Conservation (phyloP, 352 stramenopile genomes). For the Globisporangium cylindrosporum region DNA sequence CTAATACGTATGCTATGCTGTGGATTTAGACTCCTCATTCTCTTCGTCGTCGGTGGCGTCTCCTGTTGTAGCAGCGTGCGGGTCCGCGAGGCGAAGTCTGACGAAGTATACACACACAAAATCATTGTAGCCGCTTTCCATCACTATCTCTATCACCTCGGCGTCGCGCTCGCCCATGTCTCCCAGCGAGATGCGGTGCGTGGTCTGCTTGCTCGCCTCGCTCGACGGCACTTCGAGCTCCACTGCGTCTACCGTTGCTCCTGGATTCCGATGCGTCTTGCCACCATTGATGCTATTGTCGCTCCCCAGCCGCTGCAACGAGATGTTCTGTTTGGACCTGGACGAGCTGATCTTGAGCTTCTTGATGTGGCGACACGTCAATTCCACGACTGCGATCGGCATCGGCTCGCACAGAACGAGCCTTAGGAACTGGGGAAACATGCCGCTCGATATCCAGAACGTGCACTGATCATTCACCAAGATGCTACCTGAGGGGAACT, state of each 20-base stretch:
- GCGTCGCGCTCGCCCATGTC: slow-evolving; percentile 8
- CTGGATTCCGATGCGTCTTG: not conserved
- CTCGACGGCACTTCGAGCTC: slow-evolving; percentile 33
- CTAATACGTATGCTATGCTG: slow-evolving; percentile 8
- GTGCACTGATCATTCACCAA: slow-evolving; percentile 46
- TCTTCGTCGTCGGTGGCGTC: slow-evolving; percentile 8
- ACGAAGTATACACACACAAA: slow-evolving; percentile 74
- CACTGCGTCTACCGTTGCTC: not conserved
- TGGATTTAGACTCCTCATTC: slow-evolving; percentile 1
- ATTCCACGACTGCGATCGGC: slow-evolving; percentile 51
- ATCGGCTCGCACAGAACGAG: slow-evolving; percentile 63
- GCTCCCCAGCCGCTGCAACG: slow-evolving; percentile 11
- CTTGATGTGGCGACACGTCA: slow-evolving; percentile 64
- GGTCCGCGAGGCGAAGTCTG: slow-evolving; percentile 15
- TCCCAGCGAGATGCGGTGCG: slow-evolving; percentile 43
- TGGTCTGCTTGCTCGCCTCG: slow-evolving; percentile 50
- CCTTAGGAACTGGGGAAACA: slow-evolving; percentile 72
- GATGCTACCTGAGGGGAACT: slow-evolving; percentile 45
- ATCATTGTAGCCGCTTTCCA: slow-evolving; percentile 64
- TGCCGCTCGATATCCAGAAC: slow-evolving; percentile 68
- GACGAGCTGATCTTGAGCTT: slow-evolving; percentile 53
- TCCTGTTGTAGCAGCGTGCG: slow-evolving; percentile 20
- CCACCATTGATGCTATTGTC: slow-evolving; percentile 14
- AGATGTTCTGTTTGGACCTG: slow-evolving; percentile 24
- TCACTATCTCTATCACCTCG: slow-evolving; percentile 64